phyloP scores from a whole-genome alignment of 2,329 filamentous ascomycete genomes.

The Diaporthe velutina region DNA sequence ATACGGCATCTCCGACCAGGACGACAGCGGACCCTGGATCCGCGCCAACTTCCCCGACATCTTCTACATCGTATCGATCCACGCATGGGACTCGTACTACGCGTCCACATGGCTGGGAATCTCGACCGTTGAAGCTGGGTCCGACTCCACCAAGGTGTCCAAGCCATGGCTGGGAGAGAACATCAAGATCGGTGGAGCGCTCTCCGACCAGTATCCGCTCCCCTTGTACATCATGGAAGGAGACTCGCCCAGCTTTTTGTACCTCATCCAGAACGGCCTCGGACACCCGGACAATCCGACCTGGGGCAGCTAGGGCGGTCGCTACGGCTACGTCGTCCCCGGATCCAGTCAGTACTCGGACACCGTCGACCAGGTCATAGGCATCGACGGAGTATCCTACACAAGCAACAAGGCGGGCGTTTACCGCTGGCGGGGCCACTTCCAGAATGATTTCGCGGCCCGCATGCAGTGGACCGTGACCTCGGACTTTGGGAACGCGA shows the following conservation, averaged over 20 bases:
- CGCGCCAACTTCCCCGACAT: constrained; percentile 65
- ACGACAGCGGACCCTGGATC: constrained; percentile 69
- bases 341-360: neutral
- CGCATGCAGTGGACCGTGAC: constrained; percentile 48
- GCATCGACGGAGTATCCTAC: neutral
- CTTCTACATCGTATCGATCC: constrained; percentile 68
- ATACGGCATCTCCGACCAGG: constrained; percentile 71
- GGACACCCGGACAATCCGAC: neutral
- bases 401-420: constrained; percentile 43
- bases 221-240: neutral
- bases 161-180: neutral
- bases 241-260: neutral
- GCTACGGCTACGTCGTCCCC: neutral
- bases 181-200: neutral
- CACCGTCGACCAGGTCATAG: neutral
- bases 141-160: neutral
- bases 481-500: constrained; percentile 38
- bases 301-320: constrained; percentile 1
- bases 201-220: constrained; percentile 40
- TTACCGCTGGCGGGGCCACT: constrained; percentile 50
- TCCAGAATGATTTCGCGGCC: constrained; percentile 50
- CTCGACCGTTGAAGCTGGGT: neutral
- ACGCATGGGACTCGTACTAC: constrained; percentile 68
- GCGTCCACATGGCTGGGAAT: constrained; percentile 70
- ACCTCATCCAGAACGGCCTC: neutral